A percentile compares a stretch with the other conserved stretches of the same genome.
phyloP scores from a whole-genome alignment of 2,329 filamentous ascomycete species.

The Biscogniauxia mediterranea region DNA sequence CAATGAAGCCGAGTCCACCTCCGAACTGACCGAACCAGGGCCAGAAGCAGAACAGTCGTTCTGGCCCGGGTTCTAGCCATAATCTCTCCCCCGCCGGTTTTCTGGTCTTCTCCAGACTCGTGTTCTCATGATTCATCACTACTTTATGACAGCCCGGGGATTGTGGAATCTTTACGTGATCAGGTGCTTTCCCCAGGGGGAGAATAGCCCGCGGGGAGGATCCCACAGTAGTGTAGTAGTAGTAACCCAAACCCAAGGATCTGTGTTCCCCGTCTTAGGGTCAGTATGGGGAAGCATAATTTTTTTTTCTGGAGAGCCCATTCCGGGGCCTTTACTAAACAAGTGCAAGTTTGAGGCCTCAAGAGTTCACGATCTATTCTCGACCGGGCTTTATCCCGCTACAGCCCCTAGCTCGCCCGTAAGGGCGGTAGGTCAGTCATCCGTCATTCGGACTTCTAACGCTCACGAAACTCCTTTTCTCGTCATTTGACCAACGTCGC shows the following conservation, averaged over 20 bases:
- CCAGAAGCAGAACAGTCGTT: conserved; percentile 7
- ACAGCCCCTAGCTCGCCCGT: too few relatives aligned
- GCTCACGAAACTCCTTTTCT: too few relatives aligned
- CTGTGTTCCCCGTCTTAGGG: not conserved
- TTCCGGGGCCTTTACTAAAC: not conserved
- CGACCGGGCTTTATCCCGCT: too few relatives aligned
- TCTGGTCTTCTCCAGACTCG: conserved; percentile 3
- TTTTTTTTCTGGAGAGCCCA: not conserved
- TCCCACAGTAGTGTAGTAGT: not conserved
- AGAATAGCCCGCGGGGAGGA: not conserved
- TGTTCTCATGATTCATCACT: not conserved
- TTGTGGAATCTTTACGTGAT: not conserved
- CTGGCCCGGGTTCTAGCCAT: not conserved
- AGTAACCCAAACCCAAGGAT: not conserved
- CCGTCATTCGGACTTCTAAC: too few relatives aligned
- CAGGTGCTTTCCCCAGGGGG: not conserved
- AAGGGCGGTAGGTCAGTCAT: too few relatives aligned
- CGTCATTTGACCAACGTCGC: not conserved
- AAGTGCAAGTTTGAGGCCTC: not conserved
- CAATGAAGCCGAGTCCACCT: conserved; percentile 24
- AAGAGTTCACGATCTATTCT: not conserved
- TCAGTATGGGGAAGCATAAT: not conserved
- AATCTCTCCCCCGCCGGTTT: not conserved
- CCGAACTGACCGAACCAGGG: conserved; percentile 5
- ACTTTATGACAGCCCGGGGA: not conserved